Percentiles rank a stretch among this genome's conserved stretches.
phyloP scores from a whole-genome alignment of 441 rosid species.

The Corymbia citriodora region DNA sequence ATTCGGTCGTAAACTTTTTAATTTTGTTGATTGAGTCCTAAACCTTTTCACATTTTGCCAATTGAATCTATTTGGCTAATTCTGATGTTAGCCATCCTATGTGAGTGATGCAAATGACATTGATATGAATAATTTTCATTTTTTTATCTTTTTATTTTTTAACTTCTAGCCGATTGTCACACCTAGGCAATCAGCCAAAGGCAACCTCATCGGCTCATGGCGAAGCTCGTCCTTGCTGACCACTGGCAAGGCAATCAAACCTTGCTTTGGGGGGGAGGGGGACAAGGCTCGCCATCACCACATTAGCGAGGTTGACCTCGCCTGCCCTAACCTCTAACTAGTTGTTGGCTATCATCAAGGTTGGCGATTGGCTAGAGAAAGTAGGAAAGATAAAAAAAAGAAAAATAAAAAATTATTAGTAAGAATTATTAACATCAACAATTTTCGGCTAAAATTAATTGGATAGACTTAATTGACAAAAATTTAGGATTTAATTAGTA shows the following conservation, averaged over 20 bases:
- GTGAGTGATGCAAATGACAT: fast-evolving
- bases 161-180: fast-evolving
- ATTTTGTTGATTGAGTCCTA: no score
- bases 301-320: neutral
- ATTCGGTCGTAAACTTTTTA: no score
- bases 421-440: no score
- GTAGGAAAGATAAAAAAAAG: no score
- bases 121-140: no score
- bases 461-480: no score
- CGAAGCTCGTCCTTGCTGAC: fast-evolving
- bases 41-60: no score
- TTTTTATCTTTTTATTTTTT: no score
- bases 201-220: neutral
- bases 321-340: fast-evolving
- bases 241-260: neutral
- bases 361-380: neutral
- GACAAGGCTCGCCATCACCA: fast-evolving
- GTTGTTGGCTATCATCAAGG: fast-evolving
- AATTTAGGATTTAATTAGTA: neutral
- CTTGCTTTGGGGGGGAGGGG: neutral
- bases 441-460: no score
- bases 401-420: no score
- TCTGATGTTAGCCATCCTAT: fast-evolving
- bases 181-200: fast-evolving
- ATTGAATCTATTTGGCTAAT: fast-evolving